These are phyloP conservation scores for Yueomyces sinensis DNA, from an alignment of 805 yeast genomes.

Conservation along the genomic window DNA sequence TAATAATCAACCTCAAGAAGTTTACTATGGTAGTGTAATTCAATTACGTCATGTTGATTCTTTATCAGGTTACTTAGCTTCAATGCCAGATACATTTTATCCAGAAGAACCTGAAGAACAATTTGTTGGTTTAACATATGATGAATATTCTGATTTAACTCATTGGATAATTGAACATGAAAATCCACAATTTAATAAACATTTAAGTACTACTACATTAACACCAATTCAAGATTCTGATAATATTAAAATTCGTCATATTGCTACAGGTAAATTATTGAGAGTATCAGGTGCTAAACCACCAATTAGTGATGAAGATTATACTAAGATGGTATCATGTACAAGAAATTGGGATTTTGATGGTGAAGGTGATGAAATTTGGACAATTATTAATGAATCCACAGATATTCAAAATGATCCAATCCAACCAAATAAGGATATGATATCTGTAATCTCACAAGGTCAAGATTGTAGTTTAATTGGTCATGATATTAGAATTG, in stretches of 20 bases:
- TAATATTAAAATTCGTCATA: conserved; percentile 56
- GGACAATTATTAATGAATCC: conserved; percentile 32
- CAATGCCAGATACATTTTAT: conserved; percentile 49
- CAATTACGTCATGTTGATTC: conserved; percentile 59
- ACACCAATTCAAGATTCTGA: conserved; percentile 39
- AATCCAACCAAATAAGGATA: conserved; percentile 50
- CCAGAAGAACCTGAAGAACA: conserved; percentile 59
- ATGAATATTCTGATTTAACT: conserved; percentile 46
- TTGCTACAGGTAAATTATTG: conserved; percentile 49
- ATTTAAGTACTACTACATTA: not conserved
- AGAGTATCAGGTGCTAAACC: conserved; percentile 62
- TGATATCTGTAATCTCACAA: conserved; percentile 54
- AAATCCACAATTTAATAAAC: not conserved
- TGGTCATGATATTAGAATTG: conserved; percentile 53
- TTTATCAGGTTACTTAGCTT: conserved; percentile 68
- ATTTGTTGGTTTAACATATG: conserved; percentile 63
- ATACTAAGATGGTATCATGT: conserved; percentile 71
- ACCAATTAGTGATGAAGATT: conserved; percentile 83
- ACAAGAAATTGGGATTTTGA: conserved; percentile 46
- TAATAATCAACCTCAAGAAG: not conserved
- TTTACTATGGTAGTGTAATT: conserved; percentile 60
- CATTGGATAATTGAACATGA: conserved; percentile 55
- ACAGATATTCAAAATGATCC: conserved; percentile 28
- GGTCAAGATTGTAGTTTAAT: conserved; percentile 58
- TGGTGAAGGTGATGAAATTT: conserved; percentile 60